Evolutionary conservation across 1,284 basidiomycete species (phyloP).

Genomic region (Boletus mariae): DNA sequence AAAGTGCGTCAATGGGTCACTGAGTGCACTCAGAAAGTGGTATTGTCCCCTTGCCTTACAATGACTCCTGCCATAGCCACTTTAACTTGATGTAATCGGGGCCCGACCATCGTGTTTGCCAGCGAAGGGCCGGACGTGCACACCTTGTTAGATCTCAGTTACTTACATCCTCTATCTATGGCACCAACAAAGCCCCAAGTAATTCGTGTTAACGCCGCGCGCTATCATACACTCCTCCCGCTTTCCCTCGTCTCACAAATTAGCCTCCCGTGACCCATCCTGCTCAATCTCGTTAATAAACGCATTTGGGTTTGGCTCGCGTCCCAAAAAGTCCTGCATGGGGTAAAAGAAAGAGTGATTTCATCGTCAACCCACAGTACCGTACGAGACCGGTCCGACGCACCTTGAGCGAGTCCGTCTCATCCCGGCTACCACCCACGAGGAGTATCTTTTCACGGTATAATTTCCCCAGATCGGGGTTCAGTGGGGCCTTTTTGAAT

Average conservation of each 20-base stretch:
- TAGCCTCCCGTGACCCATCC: not conserved
- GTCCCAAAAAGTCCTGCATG: conserved; percentile 65
- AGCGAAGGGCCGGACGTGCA: too few species aligned
- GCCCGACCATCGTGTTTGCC: too few species aligned
- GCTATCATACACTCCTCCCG: not conserved
- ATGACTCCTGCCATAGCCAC: too few species aligned
- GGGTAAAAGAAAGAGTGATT: not conserved
- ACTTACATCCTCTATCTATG: too few species aligned
- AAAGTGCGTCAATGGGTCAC: too few species aligned
- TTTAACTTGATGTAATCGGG: too few species aligned
- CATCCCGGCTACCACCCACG: conserved; percentile 57
- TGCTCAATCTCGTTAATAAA: conserved; percentile 26
- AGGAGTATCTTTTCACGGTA: conserved; percentile 55
- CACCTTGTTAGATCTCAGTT: too few species aligned
- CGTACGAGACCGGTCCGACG: not conserved
- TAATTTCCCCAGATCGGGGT: conserved; percentile 50
- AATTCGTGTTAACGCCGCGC: not conserved
- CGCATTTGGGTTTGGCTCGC: conserved; percentile 71
- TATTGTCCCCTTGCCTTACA: too few species aligned
- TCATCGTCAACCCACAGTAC: not conserved
- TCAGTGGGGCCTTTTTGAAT: conserved; percentile 72
- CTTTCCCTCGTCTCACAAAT: not conserved
- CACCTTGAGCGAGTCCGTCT: conserved; percentile 55
- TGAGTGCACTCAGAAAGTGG: too few species aligned
- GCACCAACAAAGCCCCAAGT: not conserved